These are phyloP conservation scores for Polyplosphaeria fusca DNA, from an alignment of 495 filamentous ascomycete genomes.

Conservation along the genomic window DNA sequence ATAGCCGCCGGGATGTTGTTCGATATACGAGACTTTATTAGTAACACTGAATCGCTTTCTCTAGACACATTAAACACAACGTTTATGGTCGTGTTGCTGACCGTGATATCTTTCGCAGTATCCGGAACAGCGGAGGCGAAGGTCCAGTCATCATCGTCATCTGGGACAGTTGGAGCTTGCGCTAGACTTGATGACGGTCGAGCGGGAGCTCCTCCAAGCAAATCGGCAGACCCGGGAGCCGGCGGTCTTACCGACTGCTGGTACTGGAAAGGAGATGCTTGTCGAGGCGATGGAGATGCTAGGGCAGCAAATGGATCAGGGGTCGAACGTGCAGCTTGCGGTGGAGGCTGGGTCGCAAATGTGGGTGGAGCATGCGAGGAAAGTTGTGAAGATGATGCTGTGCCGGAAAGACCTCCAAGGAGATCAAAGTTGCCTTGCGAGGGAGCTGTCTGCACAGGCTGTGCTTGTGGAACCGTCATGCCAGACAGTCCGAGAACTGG, in stretches of 20 bases:
- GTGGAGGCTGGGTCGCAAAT: slow-evolving; percentile 40
- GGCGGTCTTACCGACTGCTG: slow-evolving; percentile 40
- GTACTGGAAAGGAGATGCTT: slow-evolving; percentile 45
- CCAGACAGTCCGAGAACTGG: slow-evolving; percentile 27
- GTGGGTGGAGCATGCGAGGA: slow-evolving; percentile 34
- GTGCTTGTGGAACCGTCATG: slow-evolving; percentile 20
- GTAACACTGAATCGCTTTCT: slow-evolving; percentile 50
- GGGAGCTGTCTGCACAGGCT: slow-evolving; percentile 23
- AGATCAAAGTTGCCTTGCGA: slow-evolving; percentile 36
- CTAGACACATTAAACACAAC: slow-evolving; percentile 52
- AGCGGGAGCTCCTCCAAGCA: slow-evolving; percentile 21
- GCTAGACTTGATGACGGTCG: slow-evolving; percentile 37
- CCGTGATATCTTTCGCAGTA: slow-evolving; percentile 58
- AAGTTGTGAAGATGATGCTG: slow-evolving; percentile 35
- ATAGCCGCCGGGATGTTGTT: slow-evolving; percentile 71
- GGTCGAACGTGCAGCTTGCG: slow-evolving; percentile 43
- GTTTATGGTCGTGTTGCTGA: slow-evolving; percentile 55
- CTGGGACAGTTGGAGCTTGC: slow-evolving; percentile 11
- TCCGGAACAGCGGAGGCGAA: slow-evolving; percentile 85
- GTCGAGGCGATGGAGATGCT: slow-evolving; percentile 35
- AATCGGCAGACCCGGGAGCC: slow-evolving; percentile 9
- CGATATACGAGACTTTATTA: slow-evolving; percentile 66
- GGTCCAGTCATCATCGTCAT: slow-evolving; percentile 82
- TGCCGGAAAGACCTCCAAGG: slow-evolving; percentile 30
- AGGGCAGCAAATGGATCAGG: slow-evolving; percentile 43